Percentiles rank a stretch among this genome's conserved stretches.
Evolutionary conservation across 352 stramenopile genomes (phyloP).

Genomic region (Phytopythium chamaehyphon): DNA sequence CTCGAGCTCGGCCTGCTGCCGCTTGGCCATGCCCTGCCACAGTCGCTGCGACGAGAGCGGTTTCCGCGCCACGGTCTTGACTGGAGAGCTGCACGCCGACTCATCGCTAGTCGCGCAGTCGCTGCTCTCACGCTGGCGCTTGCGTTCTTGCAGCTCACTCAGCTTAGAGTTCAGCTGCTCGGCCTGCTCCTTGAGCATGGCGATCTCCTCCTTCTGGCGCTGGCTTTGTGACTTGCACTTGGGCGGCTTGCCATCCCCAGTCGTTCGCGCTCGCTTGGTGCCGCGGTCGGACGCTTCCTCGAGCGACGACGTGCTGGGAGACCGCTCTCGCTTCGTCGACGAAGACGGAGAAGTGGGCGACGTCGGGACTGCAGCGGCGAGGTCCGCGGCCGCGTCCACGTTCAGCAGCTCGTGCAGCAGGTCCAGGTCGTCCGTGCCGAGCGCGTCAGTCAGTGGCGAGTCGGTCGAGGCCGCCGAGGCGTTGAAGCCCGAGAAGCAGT

Average conservation of each 20-base stretch:
- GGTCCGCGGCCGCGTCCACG: neutral
- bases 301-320: neutral
- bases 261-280: neutral
- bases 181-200: conserved; percentile 21
- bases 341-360: conserved; percentile 1
- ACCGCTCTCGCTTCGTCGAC: conserved; percentile 13
- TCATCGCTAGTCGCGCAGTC: neutral
- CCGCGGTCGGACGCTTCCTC: neutral
- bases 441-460: neutral
- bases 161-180: conserved; percentile 13
- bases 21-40: conserved; percentile 12
- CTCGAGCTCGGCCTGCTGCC: conserved; percentile 16
- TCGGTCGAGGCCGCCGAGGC: too few species aligned
- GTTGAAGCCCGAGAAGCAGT: too few species aligned
- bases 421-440: neutral
- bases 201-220: conserved; percentile 33
- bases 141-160: neutral
- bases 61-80: neutral
- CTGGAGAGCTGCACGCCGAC: neutral
- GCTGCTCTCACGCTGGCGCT: neutral
- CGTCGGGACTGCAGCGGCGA: neutral
- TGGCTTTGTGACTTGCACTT: conserved; percentile 26
- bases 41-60: neutral
- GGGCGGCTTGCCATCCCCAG: neutral
- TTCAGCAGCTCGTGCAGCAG: neutral